phyloP scores from a whole-genome alignment of 257 asterid genomes.

The Solanum chiquidenum region DNA sequence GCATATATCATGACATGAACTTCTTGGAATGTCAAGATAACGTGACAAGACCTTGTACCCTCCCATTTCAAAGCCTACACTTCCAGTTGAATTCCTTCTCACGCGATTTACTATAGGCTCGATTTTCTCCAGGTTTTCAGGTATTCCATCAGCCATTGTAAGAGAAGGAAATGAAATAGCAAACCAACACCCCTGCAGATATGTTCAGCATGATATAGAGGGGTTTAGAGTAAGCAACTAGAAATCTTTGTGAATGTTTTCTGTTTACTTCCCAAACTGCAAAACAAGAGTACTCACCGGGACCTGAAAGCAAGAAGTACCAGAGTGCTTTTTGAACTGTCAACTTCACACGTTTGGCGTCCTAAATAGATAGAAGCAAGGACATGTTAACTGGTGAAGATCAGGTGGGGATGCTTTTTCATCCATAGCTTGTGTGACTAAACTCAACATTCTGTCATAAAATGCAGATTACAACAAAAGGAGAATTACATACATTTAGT shows the following conservation, averaged over 20 bases:
- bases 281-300: neutral
- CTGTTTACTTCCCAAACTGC: neutral
- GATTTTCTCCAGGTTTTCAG: slow-evolving; percentile 10
- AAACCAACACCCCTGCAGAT: neutral
- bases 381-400: neutral
- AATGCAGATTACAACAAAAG: neutral
- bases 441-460: neutral
- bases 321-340: neutral
- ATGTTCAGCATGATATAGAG: neutral
- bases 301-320: neutral
- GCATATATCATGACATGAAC: slow-evolving; percentile 3
- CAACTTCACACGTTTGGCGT: neutral
- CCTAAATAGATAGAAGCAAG: neutral
- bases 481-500: neutral
- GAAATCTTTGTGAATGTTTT: neutral
- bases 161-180: neutral
- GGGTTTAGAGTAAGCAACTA: neutral
- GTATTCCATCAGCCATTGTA: neutral
- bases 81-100: slow-evolving; percentile 25
- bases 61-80: neutral
- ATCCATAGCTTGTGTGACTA: neutral
- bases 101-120: neutral
- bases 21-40: slow-evolving; percentile 12
- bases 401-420: neutral
- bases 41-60: slow-evolving; percentile 18